These are phyloP conservation scores for Vachellia pachyceras DNA, from an alignment of 306 rosid genomes.

Conservation along the genomic window DNA sequence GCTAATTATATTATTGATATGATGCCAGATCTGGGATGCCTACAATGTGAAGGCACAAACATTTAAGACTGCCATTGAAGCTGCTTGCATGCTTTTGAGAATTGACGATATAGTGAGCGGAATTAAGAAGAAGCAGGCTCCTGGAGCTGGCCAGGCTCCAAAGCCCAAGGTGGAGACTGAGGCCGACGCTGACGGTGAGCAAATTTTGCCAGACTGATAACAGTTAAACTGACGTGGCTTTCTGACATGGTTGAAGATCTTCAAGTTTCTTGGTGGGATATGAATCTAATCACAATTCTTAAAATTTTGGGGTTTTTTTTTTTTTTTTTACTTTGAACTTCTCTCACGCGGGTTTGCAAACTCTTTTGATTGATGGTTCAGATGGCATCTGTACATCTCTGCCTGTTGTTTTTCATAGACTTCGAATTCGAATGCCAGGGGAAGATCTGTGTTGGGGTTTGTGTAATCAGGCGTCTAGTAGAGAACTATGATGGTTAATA, in stretches of 20 bases:
- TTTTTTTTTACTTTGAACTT: constrained; percentile 33
- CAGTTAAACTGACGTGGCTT: constrained; percentile 34
- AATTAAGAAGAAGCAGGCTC: constrained; percentile 87
- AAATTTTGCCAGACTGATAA: constrained; percentile 76
- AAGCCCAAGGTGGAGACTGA: constrained; percentile 82
- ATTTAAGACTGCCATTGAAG: constrained; percentile 98
- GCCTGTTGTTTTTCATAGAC: constrained; percentile 12
- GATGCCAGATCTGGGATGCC: constrained; percentile 88
- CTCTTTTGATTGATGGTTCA: constrained; percentile 23
- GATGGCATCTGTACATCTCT: neutral
- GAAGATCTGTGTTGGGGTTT: neutral
- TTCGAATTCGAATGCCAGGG: constrained; percentile 28
- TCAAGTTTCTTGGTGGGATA: constrained; percentile 35
- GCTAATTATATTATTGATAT: constrained; percentile 30
- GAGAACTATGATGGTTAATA: neutral
- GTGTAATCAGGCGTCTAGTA: constrained; percentile 1
- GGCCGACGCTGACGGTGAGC: constrained; percentile 85
- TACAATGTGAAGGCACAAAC: constrained; percentile 97
- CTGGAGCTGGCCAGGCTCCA: constrained; percentile 71
- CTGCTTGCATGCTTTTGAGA: constrained; percentile 96
- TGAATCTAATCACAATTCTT: constrained; percentile 25
- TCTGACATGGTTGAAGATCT: constrained; percentile 38
- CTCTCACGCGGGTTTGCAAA: constrained; percentile 22
- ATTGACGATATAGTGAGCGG: constrained; percentile 98
- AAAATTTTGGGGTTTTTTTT: constrained; percentile 36